phyloP scores from a whole-genome alignment of 2,329 filamentous ascomycete genomes.

The Ophiocordyceps unilateralis region DNA sequence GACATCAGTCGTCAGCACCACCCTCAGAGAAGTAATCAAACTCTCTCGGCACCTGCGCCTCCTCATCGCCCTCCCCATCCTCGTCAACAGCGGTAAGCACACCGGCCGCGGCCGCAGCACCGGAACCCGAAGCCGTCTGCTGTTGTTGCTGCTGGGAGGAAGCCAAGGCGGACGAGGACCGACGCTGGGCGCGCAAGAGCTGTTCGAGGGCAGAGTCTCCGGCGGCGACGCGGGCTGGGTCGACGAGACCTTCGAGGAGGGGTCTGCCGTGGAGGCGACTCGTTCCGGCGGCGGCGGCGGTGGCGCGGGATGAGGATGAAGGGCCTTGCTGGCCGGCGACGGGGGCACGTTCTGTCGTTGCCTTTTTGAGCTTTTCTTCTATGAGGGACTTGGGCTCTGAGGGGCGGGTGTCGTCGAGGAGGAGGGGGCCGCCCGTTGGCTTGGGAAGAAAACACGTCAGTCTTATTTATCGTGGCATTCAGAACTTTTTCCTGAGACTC shows the following conservation, averaged over 20 bases:
- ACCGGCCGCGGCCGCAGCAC: conserved; percentile 57
- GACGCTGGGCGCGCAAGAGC: conserved; percentile 22
- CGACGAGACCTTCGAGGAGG: conserved; percentile 18
- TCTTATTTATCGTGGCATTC: too few species aligned
- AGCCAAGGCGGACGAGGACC: conserved; percentile 15
- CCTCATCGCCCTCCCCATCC: conserved; percentile 55
- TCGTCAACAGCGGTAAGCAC: conserved; percentile 81
- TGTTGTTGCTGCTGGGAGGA: conserved; percentile 7
- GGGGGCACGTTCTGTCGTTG: conserved; percentile 42
- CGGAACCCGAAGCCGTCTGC: conserved; percentile 14
- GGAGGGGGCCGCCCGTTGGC: conserved; percentile 83
- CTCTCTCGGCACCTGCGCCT: conserved; percentile 50
- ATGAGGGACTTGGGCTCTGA: conserved; percentile 64
- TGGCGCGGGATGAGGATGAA: neutral
- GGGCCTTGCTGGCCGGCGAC: conserved; percentile 25
- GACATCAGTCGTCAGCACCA: conserved; percentile 16
- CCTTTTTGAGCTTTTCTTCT: conserved; percentile 85
- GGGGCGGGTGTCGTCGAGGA: conserved; percentile 74
- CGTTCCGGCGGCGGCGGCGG: conserved; percentile 8
- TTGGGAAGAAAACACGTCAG: conserved; percentile 19
- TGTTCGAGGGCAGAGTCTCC: conserved; percentile 22
- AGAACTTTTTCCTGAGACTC: conserved; percentile 4
- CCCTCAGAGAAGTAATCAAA: conserved; percentile 64
- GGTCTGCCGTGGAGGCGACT: conserved; percentile 11
- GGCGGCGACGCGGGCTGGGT: conserved; percentile 13